Conservation (phyloP, 2,329 filamentous ascomycete species). For the Ophiostoma novo-ulmi region DNA sequence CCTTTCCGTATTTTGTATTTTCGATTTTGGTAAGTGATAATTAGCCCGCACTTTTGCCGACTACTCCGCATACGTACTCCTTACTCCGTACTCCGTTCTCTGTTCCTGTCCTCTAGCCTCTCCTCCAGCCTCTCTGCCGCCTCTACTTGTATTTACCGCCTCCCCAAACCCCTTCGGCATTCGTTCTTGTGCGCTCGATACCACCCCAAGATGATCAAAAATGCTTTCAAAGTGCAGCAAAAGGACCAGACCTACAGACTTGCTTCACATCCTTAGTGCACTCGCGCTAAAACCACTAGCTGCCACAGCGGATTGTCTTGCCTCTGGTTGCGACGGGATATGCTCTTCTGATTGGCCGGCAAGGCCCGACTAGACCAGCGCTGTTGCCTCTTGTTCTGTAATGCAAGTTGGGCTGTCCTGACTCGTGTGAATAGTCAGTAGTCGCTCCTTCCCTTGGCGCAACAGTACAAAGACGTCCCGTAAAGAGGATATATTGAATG, state of each 20-base stretch:
- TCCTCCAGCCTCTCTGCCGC: neutral
- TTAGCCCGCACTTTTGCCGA: neutral
- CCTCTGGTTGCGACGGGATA: slow-evolving; percentile 17
- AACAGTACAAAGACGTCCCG: neutral
- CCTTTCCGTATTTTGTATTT: neutral
- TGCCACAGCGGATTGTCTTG: slow-evolving; percentile 19
- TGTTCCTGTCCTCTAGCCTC: neutral
- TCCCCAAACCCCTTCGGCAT: neutral
- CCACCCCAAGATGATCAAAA: neutral
- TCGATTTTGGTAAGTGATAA: neutral
- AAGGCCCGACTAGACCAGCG: neutral
- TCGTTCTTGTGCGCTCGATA: neutral
- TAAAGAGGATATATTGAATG: neutral
- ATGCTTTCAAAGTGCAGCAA: neutral
- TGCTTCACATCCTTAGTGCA: slow-evolving; percentile 9
- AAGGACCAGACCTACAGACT: neutral
- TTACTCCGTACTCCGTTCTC: neutral
- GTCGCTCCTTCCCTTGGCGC: neutral
- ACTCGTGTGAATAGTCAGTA: neutral
- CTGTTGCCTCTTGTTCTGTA: neutral
- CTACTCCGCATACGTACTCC: neutral
- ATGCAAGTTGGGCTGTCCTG: neutral
- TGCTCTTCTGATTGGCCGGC: slow-evolving; percentile 13
- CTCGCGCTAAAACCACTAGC: slow-evolving; percentile 19
- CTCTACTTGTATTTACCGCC: neutral